A percentile compares a stretch with the other conserved stretches of the same genome.
These are phyloP conservation scores for Xylariaceae sp. DNA, from an alignment of 2,329 filamentous ascomycete genomes.

Conservation along the genomic window DNA sequence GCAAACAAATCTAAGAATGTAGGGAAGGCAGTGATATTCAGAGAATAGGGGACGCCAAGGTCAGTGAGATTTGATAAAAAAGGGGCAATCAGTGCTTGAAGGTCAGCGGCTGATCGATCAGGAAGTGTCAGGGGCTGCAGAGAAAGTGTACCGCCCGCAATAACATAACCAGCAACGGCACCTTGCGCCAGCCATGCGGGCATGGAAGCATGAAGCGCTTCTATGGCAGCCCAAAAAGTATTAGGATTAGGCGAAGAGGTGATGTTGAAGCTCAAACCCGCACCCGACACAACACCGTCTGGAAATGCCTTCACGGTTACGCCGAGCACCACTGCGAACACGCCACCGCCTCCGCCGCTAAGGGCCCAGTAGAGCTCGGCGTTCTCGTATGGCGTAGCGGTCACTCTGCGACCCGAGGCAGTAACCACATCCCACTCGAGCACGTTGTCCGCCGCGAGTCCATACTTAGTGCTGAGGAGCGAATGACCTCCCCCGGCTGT, in stretches of 20 bases:
- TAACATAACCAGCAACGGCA: no score
- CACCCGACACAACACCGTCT: conserved; percentile 6
- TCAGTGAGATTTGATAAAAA: no score
- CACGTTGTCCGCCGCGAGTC: conserved; percentile 47
- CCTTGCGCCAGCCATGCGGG: no score
- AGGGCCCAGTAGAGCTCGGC: conserved; percentile 47
- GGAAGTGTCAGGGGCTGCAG: no score
- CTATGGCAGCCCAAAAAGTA: conserved; percentile 30
- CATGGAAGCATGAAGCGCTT: background rate
- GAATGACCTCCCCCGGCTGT: conserved; percentile 48
- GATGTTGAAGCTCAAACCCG: background rate
- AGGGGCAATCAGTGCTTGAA: no score
- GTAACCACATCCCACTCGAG: conserved; percentile 46
- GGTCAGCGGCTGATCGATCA: no score
- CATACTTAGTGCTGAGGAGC: conserved; percentile 41
- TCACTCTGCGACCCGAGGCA: conserved; percentile 39
- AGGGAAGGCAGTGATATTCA: no score
- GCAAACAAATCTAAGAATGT: no score
- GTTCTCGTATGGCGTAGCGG: conserved; percentile 35
- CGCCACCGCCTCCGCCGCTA: conserved; percentile 41
- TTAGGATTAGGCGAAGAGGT: background rate
- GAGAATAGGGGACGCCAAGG: no score
- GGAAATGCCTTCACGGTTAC: conserved; percentile 34
- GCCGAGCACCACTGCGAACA: conserved; percentile 40
- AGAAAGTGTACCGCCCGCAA: no score